These are phyloP conservation scores for Aspergillus ibericus DNA, from an alignment of 2,329 filamentous ascomycete genomes.

Conservation along the genomic window DNA sequence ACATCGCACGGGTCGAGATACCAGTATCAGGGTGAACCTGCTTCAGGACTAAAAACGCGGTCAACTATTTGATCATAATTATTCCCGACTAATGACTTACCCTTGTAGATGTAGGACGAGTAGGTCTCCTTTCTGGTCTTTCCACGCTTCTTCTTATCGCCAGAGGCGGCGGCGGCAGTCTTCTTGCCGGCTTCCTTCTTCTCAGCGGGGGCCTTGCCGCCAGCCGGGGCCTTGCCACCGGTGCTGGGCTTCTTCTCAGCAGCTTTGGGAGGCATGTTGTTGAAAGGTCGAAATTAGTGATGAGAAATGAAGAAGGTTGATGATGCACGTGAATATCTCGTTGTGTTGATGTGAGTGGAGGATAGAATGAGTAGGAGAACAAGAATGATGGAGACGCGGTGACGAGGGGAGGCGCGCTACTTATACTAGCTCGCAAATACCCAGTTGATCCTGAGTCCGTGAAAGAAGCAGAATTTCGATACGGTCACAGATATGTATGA, in stretches of 20 bases:
- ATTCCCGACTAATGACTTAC: slow-evolving; percentile 54
- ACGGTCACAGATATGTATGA: slow-evolving; percentile 45
- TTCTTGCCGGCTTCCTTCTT: slow-evolving; percentile 99
- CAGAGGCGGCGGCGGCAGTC: slow-evolving; percentile 77
- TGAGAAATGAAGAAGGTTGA: slow-evolving; percentile 29
- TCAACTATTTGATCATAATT: slow-evolving; percentile 23
- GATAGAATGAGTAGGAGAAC: slow-evolving; percentile 36
- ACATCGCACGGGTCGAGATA: slow-evolving; percentile 99
- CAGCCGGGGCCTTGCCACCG: slow-evolving; percentile 86
- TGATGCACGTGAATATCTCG: slow-evolving; percentile 27
- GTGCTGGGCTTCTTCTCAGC: slow-evolving; percentile 96
- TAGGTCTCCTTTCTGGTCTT: slow-evolving; percentile 99
- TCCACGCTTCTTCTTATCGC: slow-evolving; percentile 99
- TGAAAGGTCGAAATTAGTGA: slow-evolving; percentile 38
- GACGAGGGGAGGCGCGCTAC: slow-evolving; percentile 43
- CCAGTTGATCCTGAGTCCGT: slow-evolving; percentile 47
- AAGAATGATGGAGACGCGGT: slow-evolving; percentile 39
- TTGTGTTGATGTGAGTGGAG: slow-evolving; percentile 14
- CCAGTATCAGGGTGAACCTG: slow-evolving; percentile 99
- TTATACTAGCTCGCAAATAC: slow-evolving; percentile 47
- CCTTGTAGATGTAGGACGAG: slow-evolving; percentile 99
- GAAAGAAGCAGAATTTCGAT: slow-evolving; percentile 50
- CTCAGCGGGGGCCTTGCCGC: slow-evolving; percentile 76
- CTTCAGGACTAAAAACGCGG: slow-evolving; percentile 75
- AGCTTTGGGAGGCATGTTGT: slow-evolving; percentile 98